These are phyloP conservation scores for Verticillium klebahnii DNA, from an alignment of 2,329 filamentous ascomycete genomes.

Conservation along the genomic window DNA sequence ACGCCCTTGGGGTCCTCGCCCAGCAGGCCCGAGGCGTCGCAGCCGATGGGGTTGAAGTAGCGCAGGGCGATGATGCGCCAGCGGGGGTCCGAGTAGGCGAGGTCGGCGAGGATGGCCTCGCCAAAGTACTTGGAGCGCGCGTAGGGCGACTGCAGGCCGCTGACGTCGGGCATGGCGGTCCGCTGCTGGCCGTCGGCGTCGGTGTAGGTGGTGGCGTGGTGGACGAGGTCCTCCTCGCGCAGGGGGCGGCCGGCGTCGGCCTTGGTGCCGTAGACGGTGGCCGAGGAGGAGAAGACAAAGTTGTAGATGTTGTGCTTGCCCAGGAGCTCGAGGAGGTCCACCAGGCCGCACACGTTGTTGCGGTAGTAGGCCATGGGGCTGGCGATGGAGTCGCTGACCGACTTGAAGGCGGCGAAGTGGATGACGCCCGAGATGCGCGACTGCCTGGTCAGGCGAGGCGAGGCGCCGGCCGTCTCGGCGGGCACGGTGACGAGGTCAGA, in stretches of 20 bases:
- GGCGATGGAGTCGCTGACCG: conserved; percentile 58
- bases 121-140: conserved; percentile 65
- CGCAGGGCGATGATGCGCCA: conserved; percentile 61
- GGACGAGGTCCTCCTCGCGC: conserved; percentile 52
- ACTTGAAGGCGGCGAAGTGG: conserved; percentile 65
- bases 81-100: conserved; percentile 53
- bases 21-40: conserved; percentile 57
- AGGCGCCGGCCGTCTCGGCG: background rate
- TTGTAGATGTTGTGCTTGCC: conserved; percentile 58
- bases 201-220: conserved; percentile 39
- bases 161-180: conserved; percentile 28
- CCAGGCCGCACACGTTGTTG: conserved; percentile 62
- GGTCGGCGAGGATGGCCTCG: conserved; percentile 60
- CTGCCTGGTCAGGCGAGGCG: conserved; percentile 10
- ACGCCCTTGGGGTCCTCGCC: conserved; percentile 59
- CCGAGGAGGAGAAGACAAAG: conserved; percentile 64
- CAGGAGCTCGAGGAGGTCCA: conserved; percentile 53
- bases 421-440: conserved; percentile 60
- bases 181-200: conserved; percentile 32
- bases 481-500: conserved; percentile 14
- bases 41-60: conserved; percentile 66
- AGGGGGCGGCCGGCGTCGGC: conserved; percentile 45
- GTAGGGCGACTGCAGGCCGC: conserved; percentile 60
- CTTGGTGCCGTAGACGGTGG: conserved; percentile 59
- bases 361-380: conserved; percentile 60